phyloP scores from a whole-genome alignment of 768 basidiomycete genomes.

The Multifurca ochricompacta region DNA sequence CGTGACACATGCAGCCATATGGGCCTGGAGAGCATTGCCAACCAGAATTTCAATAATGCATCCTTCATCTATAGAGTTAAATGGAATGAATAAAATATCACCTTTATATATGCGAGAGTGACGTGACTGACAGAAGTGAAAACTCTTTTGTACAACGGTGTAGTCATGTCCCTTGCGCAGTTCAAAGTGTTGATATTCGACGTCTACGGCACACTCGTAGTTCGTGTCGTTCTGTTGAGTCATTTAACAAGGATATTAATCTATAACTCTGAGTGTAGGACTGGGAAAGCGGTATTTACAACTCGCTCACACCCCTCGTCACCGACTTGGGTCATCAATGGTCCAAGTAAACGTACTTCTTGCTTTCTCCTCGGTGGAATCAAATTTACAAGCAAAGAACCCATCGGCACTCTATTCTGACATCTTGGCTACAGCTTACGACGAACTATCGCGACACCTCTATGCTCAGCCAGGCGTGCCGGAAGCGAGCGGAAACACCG shows the following conservation, averaged over 20 bases:
- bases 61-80: background rate
- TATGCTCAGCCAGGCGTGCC: background rate
- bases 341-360: slow-evolving; percentile 44
- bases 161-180: slow-evolving; percentile 22
- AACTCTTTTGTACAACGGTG: too few species aligned
- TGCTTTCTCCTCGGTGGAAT: slow-evolving; percentile 47
- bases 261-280: slow-evolving; percentile 29
- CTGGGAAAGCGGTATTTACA: slow-evolving; percentile 65
- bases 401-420: slow-evolving; percentile 54
- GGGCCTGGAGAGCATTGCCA: slow-evolving; percentile 87
- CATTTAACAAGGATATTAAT: too few species aligned
- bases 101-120: too few species aligned
- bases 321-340: slow-evolving; percentile 32
- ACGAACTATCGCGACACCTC: slow-evolving; percentile 30
- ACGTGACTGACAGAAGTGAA: background rate
- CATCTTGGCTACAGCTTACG: slow-evolving; percentile 40
- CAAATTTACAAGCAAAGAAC: slow-evolving; percentile 47
- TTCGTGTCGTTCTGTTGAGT: slow-evolving; percentile 25
- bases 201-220: slow-evolving; percentile 64
- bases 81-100: background rate
- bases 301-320: slow-evolving; percentile 46
- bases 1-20: slow-evolving; percentile 53
- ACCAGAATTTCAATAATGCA: slow-evolving; percentile 67
- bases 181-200: slow-evolving; percentile 58
- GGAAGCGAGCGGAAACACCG: background rate